Percentiles rank a stretch among this genome's conserved stretches.
Evolutionary conservation across 2,329 filamentous ascomycete species (phyloP).

Genomic region (Diaporthe humulicola): DNA sequence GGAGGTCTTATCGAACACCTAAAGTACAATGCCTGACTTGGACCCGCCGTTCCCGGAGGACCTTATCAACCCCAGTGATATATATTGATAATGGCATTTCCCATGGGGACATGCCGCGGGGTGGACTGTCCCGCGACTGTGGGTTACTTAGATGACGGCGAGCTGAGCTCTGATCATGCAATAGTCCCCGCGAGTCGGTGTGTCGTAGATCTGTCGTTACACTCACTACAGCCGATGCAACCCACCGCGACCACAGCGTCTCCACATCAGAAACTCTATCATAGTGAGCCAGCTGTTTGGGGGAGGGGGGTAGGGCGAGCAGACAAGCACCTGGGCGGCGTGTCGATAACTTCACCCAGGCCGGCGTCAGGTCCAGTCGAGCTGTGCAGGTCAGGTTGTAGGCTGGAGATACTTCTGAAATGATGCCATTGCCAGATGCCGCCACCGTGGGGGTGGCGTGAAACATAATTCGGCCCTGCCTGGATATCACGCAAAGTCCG

Average conservation of each 20-base stretch:
- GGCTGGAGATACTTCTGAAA: no score
- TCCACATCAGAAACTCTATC: conserved; percentile 19
- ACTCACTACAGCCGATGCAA: conserved; percentile 21
- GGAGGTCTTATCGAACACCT: not conserved
- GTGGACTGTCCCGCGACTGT: not conserved
- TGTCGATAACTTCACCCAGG: conserved; percentile 3
- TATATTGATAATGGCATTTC: conserved; percentile 19
- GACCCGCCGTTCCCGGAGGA: not conserved
- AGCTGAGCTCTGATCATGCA: conserved; percentile 23
- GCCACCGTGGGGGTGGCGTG: not conserved
- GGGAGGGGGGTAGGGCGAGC: no score
- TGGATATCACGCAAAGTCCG: not conserved
- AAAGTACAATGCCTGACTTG: not conserved
- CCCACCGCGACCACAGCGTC: conserved; percentile 12
- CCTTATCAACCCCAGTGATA: conserved; percentile 8
- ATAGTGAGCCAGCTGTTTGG: not conserved
- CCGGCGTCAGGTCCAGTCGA: not conserved
- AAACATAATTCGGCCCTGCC: not conserved
- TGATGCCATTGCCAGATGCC: not conserved
- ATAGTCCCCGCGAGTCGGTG: conserved; percentile 24
- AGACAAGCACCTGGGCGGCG: not conserved
- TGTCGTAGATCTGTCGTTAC: conserved; percentile 24
- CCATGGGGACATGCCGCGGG: not conserved
- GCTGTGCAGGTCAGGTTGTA: not conserved
- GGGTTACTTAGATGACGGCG: not conserved